phyloP scores from a whole-genome alignment of 768 basidiomycete genomes.

The Astraeus odoratus region DNA sequence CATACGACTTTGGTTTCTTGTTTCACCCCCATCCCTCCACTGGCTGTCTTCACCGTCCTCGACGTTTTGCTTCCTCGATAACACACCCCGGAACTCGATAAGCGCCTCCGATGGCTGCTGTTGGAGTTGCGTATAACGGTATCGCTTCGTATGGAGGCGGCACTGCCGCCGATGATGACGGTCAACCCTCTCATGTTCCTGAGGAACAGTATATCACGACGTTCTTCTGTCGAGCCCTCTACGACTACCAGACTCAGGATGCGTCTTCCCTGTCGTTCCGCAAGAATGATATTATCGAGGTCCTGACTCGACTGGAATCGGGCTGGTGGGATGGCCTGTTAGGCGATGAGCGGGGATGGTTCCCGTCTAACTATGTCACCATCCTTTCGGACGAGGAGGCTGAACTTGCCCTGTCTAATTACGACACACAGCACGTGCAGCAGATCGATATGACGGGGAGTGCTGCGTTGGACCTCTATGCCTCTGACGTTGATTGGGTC shows the following conservation, averaged over 20 bases:
- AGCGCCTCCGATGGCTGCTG: constrained; percentile 18
- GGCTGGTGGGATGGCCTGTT: constrained; percentile 99
- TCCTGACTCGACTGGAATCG: constrained; percentile 81
- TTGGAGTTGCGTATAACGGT: constrained; percentile 17
- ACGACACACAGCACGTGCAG: constrained; percentile 10
- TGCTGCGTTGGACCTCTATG: constrained; percentile 19
- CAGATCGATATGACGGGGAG: constrained; percentile 12
- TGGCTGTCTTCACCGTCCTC: constrained; percentile 8
- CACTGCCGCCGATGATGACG: constrained; percentile 19
- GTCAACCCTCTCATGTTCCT: constrained; percentile 14
- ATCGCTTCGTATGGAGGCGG: constrained; percentile 13
- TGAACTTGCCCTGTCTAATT: constrained; percentile 48
- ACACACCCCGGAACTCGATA: not conserved
- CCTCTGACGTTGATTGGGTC: constrained; percentile 44
- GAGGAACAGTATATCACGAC: constrained; percentile 60
- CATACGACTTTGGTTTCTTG: constrained; percentile 10
- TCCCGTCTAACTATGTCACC: constrained; percentile 92
- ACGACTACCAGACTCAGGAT: constrained; percentile 87
- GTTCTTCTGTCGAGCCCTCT: constrained; percentile 87
- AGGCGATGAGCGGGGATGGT: constrained; percentile 89
- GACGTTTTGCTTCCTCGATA: constrained; percentile 3
- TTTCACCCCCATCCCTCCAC: constrained; percentile 6
- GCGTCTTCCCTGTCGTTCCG: constrained; percentile 83
- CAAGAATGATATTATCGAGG: constrained; percentile 88
- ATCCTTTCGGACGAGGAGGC: constrained; percentile 76